Base-by-base conservation (phyloP, 192 early-diverging fungal genomes). In the Backusella psychrophila region DNA sequence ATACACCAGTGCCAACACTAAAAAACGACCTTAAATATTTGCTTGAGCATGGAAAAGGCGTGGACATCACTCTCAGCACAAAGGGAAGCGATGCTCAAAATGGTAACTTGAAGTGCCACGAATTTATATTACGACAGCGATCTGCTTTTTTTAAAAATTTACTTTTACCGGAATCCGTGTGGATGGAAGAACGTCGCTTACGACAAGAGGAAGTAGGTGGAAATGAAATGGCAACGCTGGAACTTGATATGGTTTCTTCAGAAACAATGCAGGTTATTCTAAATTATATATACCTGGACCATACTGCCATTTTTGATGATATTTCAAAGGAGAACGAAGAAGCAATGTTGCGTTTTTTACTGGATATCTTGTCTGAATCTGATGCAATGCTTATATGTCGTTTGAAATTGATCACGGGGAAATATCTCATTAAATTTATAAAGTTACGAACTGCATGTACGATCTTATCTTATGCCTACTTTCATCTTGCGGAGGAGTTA, bases 141-240 rank as follows among this genome's bases (percentile, higher is more conserved):
- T 90, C 86, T 59, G 84, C 87, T 8, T 94, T 91, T 77, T 94
- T 94, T 78, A 77, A 83, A 35, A 87, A 88, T n/a, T 80, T 93
- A 78, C 81, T 93, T 34, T 81, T 78, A 19, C 75, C 78, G 6
- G 81, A 78, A 26, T 71, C 84, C 6, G 75, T 80, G 23, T 94
- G 92, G 92, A 73, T 80, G 15, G 75, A 83, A 11, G 46, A 53
- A 0, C 82, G 87, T 23, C 78, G 73, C 46, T 49, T 19, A n/a
- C 46, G 46, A 49, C 46, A 49, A 68, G 56, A 75, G 1, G 1
- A 31, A 9, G 49, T 36, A 7, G 31, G 19, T 0, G 46, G n/a
- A n/a, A 49, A 6, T 49, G 6, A 49, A 49, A 33, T 44, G 67
- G 29, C 8, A 52, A 79, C 31, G 81, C 85, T 2, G 19, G 69